Evolutionary conservation across 345 rosid genomes (phyloP), one percentile per base, ranked within the genome.

Genomic region (Syzygium aromaticum): DNA sequence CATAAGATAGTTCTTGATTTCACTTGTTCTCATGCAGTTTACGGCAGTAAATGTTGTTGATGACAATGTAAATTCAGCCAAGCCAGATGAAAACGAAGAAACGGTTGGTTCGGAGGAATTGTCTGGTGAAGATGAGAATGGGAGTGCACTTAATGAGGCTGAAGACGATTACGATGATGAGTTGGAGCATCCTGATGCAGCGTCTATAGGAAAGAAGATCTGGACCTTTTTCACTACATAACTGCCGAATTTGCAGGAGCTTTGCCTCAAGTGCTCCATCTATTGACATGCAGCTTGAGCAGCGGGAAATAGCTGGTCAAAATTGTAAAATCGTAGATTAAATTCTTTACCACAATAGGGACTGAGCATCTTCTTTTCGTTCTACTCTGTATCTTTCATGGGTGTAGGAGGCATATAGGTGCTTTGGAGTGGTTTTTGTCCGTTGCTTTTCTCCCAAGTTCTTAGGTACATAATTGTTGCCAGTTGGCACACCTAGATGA

Each of bases 201-300:
- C 86, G 33, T 95, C 99, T 28, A 77, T 97, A 51, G 92, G 95
- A 84, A 96, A 93, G 93, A 97, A 93, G 91, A 91, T 96, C 52
- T 95, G 98, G 99, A 96, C 94, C 54, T 97, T 97, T 88, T 94
- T 96, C 90, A 94, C 96, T 15, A 51, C 87, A 12, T 33, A 43
- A 57, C 46, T 85, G 51, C 30, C 10, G 53, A 85, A 33, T 59
- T 64, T 59, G 38, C 25, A 19, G 80, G 80, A 33, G 49, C 43
- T 52, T 52, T 84, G 15, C 43, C 19, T 51, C 25, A 8, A 33
- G 80, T 73, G 80, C 80, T 73, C 25, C 46, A 14, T 73, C 80
- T 33, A 33, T 73, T 33, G 80, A 73, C 25, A 33, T 33, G 80
- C 80, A 73, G 80, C 80, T 33, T 73, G 80, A 73, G 14, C 80